Conservation (phyloP, 495 filamentous ascomycete species). For the Ramalina peruviana region DNA sequence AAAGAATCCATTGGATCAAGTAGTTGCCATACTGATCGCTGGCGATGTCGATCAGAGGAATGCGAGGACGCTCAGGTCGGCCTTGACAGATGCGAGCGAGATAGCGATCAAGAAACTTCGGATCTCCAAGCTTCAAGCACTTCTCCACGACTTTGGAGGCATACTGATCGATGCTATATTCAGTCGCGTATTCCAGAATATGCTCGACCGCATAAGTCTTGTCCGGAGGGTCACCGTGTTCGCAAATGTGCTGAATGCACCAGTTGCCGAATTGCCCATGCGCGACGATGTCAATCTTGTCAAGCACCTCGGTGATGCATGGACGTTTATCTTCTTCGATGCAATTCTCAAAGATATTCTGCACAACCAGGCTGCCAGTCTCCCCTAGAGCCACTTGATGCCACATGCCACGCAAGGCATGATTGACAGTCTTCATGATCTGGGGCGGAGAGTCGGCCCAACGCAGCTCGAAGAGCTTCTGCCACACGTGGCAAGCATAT, state of each 20-base stretch:
- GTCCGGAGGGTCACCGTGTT: conserved; percentile 84
- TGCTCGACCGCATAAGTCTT: conserved; percentile 89
- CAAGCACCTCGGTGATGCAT: conserved; percentile 90
- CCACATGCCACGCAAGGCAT: conserved; percentile 93
- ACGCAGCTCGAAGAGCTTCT: conserved; percentile 96
- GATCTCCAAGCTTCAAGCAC: conserved; percentile 89
- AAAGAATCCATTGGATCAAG: conserved; percentile 90
- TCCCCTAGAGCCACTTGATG: conserved; percentile 94
- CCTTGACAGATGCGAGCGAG: conserved; percentile 88
- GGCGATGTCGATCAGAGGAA: conserved; percentile 94
- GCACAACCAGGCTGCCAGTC: conserved; percentile 92
- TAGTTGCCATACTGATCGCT: conserved; percentile 99
- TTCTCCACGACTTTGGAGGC: conserved; percentile 99
- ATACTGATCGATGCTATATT: conserved; percentile 99
- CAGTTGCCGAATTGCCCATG: conserved; percentile 99
- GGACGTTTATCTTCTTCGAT: conserved; percentile 94
- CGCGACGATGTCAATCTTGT: conserved; percentile 85
- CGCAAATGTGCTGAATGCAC: conserved; percentile 99
- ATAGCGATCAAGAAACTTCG: conserved; percentile 84
- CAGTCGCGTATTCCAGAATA: conserved; percentile 77
- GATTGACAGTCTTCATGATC: conserved; percentile 97
- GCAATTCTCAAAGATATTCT: conserved; percentile 99
- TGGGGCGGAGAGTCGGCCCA: conserved; percentile 92
- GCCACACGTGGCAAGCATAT: conserved; percentile 98
- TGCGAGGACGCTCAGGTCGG: conserved; percentile 79